phyloP scores from a whole-genome alignment of 768 basidiomycete genomes.

The Tulasnella sp. region DNA sequence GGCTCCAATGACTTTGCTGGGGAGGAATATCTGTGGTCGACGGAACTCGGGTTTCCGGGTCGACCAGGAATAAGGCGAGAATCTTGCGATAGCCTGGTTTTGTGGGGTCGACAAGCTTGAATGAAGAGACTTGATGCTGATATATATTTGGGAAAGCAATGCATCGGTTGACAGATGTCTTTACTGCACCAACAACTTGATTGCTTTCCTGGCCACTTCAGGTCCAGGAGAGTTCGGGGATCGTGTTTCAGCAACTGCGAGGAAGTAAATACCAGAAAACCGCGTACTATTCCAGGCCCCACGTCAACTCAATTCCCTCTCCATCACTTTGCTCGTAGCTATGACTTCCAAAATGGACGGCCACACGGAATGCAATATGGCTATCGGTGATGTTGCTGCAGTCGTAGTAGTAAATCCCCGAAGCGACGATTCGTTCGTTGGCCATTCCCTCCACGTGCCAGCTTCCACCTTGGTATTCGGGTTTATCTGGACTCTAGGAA shows the following conservation, averaged over 20 bases:
- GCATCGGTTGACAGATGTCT: neutral
- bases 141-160: constrained; percentile 19
- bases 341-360: constrained; percentile 23
- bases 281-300: constrained; percentile 36
- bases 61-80: neutral
- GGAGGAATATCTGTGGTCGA: constrained; percentile 43
- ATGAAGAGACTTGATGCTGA: neutral
- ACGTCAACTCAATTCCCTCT: constrained; percentile 33
- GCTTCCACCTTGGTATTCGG: constrained; percentile 43
- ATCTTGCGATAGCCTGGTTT: neutral
- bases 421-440: constrained; percentile 30
- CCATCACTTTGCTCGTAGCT: constrained; percentile 23
- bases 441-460: constrained; percentile 37
- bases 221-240: no score
- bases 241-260: constrained; percentile 31
- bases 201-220: neutral
- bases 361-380: constrained; percentile 31
- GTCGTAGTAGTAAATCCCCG: constrained; percentile 25
- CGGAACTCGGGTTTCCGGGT: constrained; percentile 30
- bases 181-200: neutral
- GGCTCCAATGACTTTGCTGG: constrained; percentile 45
- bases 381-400: constrained; percentile 31
- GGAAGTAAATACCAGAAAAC: neutral
- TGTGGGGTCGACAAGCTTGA: neutral
- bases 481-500: constrained; percentile 30